These are phyloP conservation scores for Tricholoma flavovirens DNA, from an alignment of 768 basidiomycete species.

Conservation along the genomic window DNA sequence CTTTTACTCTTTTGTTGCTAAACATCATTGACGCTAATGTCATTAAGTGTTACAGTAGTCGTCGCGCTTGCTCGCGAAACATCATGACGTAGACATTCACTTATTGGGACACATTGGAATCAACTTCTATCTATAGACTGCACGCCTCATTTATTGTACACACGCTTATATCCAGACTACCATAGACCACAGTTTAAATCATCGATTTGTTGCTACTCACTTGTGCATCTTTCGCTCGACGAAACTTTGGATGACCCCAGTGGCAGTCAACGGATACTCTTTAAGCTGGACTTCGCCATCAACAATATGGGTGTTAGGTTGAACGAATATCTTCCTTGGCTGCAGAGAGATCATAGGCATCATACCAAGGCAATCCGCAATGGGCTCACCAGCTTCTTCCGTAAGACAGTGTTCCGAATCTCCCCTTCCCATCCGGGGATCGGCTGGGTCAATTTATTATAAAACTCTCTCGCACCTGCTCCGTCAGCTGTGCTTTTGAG, in stretches of 20 bases:
- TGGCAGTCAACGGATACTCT: conserved; percentile 70
- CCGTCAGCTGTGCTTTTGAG: conserved; percentile 85
- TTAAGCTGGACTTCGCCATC: conserved; percentile 66
- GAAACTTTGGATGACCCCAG: conserved; percentile 76
- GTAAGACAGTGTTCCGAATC: conserved; percentile 70
- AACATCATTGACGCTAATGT: conserved; percentile 10
- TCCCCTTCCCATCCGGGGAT: conserved; percentile 66
- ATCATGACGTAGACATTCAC: conserved; percentile 23
- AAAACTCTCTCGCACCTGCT: conserved; percentile 70
- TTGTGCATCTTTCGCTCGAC: conserved; percentile 59
- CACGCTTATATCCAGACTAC: conserved; percentile 10
- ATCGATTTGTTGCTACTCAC: conserved; percentile 3
- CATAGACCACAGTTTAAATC: conserved; percentile 7
- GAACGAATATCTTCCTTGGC: conserved; percentile 83
- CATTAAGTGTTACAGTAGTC: conserved; percentile 60
- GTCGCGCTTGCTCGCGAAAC: conserved; percentile 66
- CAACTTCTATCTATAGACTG: conserved; percentile 5
- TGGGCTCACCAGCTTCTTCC: conserved; percentile 64
- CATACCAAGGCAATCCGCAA: background rate
- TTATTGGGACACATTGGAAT: conserved; percentile 7
- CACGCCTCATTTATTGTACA: conserved; percentile 4
- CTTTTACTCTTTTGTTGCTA: background rate
- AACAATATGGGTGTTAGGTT: conserved; percentile 70
- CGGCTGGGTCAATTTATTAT: conserved; percentile 74
- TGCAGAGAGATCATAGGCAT: conserved; percentile 23